Base-by-base conservation (phyloP, 176 grass and related monocot species). In the Zoysia japonica region DNA sequence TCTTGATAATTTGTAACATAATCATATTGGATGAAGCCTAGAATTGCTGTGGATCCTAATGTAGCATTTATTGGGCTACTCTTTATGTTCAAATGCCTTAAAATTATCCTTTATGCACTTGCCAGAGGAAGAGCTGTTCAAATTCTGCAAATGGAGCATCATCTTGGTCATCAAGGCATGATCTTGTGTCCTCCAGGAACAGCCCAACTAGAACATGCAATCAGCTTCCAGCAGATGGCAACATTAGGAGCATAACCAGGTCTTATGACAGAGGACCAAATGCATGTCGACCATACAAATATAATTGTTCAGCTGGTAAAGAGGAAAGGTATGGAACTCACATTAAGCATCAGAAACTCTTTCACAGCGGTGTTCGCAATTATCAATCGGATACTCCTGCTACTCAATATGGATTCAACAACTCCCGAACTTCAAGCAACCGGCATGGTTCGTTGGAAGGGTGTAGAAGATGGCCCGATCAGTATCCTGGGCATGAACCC, bases 91-190 rank as follows among this genome's bases (percentile, higher is more conserved):
- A 62, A 84, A 80, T 75, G 61, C 40, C 69, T 80, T 41, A 88
- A 40, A 57, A 55, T 47, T 73, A 39, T 69, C 61, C 13, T 87
- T 78, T 88, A n/a, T 84, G 68, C 15, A 65, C 65, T 76, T 70
- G 0, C 70, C 77, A 88, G 87, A 80, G 81, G 50, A 84, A 63
- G 80, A 55, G 40, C 11, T 8, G 15, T 46, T 4, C 40, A 65
- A 56, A 47, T 71, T 41, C 35, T 12, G 55, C 39, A 35, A 63
- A 72, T 62, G 64, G 64, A 75, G 73, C 5, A 47, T 19, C 81
- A 76, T 80, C 81, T 65, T 84, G 65, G 70, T 43, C 56, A 76
- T 55, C 61, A 71, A 71, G 56, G 35, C 20, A 2, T 55, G 52
- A 80, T 48, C 41, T 47, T 78, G 66, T 67, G 46, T 11, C 41